Evolutionary conservation across 78 protist species (phyloP).

Genomic region (slime mould (Dictyostelium discoideum)): DNA sequence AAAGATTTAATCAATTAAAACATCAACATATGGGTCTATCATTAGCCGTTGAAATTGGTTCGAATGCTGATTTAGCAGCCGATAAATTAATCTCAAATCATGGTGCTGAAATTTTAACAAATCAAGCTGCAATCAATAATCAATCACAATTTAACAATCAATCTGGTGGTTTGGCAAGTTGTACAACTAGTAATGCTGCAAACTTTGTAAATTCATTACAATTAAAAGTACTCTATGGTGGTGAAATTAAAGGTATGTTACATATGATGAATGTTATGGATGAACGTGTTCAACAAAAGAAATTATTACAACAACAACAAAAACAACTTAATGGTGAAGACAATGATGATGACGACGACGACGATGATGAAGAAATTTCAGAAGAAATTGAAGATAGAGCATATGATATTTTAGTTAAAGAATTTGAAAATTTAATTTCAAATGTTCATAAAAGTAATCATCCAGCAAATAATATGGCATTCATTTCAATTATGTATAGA

Average conservation of each 20-base stretch:
- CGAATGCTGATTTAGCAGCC: neutral
- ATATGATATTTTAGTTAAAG: constrained; percentile 26
- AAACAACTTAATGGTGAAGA: neutral
- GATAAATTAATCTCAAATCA: neutral
- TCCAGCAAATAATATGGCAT: constrained; percentile 22
- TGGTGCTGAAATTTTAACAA: neutral
- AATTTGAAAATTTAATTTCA: constrained; percentile 40
- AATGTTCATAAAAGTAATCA: neutral
- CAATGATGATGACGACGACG: neutral
- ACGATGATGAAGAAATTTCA: constrained; percentile 1
- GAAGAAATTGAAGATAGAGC: constrained; percentile 42
- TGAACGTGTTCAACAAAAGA: neutral
- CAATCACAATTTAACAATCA: neutral
- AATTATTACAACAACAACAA: neutral
- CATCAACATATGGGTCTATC: constrained; percentile 79
- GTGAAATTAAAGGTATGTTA: constrained; percentile 81
- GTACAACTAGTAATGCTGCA: constrained; percentile 52
- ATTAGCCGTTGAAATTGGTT: constrained; percentile 75
- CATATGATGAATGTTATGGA: constrained; percentile 40
- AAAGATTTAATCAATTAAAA: constrained; percentile 17
- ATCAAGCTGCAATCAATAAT: neutral
- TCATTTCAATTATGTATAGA: constrained; percentile 53
- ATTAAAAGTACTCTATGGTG: constrained; percentile 57
- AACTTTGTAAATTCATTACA: constrained; percentile 49
- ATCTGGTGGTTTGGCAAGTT: neutral